Evolutionary conservation across 2,329 filamentous ascomycete genomes (phyloP).

Genomic region (Apiospora koreana): DNA sequence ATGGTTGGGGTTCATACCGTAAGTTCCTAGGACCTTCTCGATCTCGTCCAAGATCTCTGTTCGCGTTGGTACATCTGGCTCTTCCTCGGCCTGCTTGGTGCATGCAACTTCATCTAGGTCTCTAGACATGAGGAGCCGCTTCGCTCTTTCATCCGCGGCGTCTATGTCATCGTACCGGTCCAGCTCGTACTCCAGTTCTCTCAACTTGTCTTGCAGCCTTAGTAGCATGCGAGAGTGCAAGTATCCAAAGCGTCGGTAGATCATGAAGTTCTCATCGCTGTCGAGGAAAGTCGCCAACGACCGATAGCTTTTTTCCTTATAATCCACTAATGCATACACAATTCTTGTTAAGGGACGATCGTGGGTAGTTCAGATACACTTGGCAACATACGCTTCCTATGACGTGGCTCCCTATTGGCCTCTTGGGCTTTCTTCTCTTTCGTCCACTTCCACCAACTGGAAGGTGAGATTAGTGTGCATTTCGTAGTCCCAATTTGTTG

Average conservation of each 20-base stretch:
- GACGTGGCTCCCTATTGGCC: background rate
- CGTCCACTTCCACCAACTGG: background rate
- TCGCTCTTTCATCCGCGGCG: background rate
- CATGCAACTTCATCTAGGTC: background rate
- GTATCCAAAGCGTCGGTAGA: constrained; percentile 9
- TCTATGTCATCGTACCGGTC: background rate
- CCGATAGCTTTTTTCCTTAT: background rate
- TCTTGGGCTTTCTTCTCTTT: background rate
- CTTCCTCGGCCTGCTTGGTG: background rate
- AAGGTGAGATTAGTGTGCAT: background rate
- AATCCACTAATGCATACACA: background rate
- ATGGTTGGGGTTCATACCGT: background rate
- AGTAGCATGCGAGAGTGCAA: background rate
- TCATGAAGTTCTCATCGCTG: constrained; percentile 13
- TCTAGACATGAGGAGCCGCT: background rate
- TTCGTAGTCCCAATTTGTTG: background rate
- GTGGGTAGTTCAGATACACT: too few species aligned
- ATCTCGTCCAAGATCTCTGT: background rate
- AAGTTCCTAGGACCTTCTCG: background rate
- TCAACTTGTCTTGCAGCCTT: background rate
- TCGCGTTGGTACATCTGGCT: background rate
- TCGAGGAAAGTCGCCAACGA: constrained; percentile 3
- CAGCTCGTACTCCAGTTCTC: background rate
- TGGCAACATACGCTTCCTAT: background rate
- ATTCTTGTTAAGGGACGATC: background rate